Base-by-base conservation (phyloP, 2,329 filamentous ascomycete species). In the Parasarocladium wereldwijsianum region DNA sequence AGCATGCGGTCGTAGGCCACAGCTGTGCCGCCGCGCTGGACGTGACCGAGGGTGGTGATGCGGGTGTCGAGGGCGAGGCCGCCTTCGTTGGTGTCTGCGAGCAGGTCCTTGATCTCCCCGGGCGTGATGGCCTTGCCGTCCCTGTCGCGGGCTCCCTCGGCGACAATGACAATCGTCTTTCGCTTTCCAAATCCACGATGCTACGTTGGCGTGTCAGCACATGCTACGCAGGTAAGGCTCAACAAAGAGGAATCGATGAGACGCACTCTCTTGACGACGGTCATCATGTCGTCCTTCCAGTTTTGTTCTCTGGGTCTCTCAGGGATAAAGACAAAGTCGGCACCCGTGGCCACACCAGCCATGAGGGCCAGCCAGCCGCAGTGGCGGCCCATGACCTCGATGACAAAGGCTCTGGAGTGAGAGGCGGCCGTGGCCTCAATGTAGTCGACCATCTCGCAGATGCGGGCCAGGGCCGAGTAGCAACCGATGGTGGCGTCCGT, bases 361-460 rank as follows among this genome's bases (percentile, higher is more conserved):
- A 96, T 94, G 37, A 98, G 67, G 23, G 90, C 90, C 37, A 98
- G 65, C 90, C 90, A 98, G 38, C 90, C 90, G 52, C 90, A 98
- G 57, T 98, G 87, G 35, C 90, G 71, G 29, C 90, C 90, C 90
- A 98, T 98, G 45, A 98, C 90, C 54, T 94, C 90, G 38, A 98
- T 81, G 34, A 98, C 86, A 54, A 98, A 98, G 22, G 90, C 90
- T 43, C 90, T 70, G 40, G 93, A 92, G 55, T 98, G 90, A 17
- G 86, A 94, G 21, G 76, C 78, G 31, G 87, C 87, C 0, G 90
- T 96, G 13, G 87, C 86, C 55, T 98, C 87, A 43, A 98, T 93
- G 48, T 85, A 87, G 59, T 98, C 90, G 34, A 98, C 83, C 48
- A 87, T 83, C 51, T 94, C 81, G 57, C 87, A 96, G 43, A 98